phyloP scores from a whole-genome alignment of 2,329 filamentous ascomycete species.

The Emmonsia crescens region DNA sequence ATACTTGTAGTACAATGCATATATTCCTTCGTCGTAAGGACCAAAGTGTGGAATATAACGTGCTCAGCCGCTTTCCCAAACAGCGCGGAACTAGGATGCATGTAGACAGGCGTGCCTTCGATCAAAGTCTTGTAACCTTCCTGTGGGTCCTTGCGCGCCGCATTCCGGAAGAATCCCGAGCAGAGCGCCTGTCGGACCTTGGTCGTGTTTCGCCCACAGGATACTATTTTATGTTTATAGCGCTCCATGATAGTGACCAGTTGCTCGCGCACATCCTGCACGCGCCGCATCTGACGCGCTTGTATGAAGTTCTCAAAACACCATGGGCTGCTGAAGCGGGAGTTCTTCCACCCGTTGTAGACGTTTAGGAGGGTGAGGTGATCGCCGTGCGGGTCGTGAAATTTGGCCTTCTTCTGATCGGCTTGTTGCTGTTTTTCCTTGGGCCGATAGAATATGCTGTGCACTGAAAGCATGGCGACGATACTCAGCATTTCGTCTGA shows the following conservation, averaged over 20 bases:
- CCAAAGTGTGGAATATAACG: constrained; percentile 70
- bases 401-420: constrained; percentile 95
- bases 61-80: constrained; percentile 96
- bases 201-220: constrained; percentile 77
- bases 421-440: constrained; percentile 96
- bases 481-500: constrained; percentile 91
- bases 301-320: constrained; percentile 98
- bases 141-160: constrained; percentile 85
- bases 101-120: constrained; percentile 86
- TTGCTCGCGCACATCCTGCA: constrained; percentile 86
- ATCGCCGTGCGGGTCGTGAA: constrained; percentile 89
- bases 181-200: constrained; percentile 84
- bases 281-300: constrained; percentile 74
- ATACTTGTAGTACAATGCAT: constrained; percentile 93
- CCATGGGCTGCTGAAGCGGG: constrained; percentile 74
- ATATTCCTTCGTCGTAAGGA: constrained; percentile 67
- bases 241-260: constrained; percentile 88
- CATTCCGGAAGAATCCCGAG: constrained; percentile 89
- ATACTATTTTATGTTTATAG: constrained; percentile 70
- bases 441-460: constrained; percentile 83
- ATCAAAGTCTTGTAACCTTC: constrained; percentile 97
- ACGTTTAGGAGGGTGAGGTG: constrained; percentile 93
- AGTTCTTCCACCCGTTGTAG: constrained; percentile 92
- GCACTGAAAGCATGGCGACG: constrained; percentile 83
- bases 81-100: constrained; percentile 82